Evolutionary conservation across 495 filamentous ascomycete species (phyloP), one percentile per base, ranked within the genome.

Genomic region (Letharia columbiana): DNA sequence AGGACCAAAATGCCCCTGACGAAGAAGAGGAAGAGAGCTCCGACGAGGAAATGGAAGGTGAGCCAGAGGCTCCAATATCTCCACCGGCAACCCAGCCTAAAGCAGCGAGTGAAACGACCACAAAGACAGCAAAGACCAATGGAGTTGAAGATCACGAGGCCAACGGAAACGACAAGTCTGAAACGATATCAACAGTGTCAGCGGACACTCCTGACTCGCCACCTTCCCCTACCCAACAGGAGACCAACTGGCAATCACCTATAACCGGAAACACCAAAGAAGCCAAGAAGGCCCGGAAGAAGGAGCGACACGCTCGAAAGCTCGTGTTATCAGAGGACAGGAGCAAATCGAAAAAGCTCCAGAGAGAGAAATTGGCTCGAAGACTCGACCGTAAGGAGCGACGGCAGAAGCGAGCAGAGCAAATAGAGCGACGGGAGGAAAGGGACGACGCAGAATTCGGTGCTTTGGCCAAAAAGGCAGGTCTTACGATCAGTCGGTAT

Each of bases 401-500:
- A 71, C 73, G 73, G 65, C 73, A 77, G 65, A 74, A 75, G 70
- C 82, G 81, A 68, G 78, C 75, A 45, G 78, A 76, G 13, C 78
- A 81, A 73, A 71, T 72, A 23, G 74, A 74, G 54, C 59, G 71
- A 70, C 75, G 73, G 71, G 80, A 81, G 72, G 72, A 77, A 64
- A 79, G 77, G 68, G 80, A 82, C n/a, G 76, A 81, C 23, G 76
- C 78, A 40, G 81, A 85, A 37, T 79, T 83, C 60, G 80, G 80
- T 68, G 80, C 78, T 65, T 65, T 83, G 65, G 87, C 87, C 35
- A 83, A 79, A 56, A 79, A 83, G 73, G 83, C 85, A 23, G 87
- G 87, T 61, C 78, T 89, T 59, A 83, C 83, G 23, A 79, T 89
- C n/a, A 81, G 80, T 73, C 83, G 87, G 70, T 90, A 89, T 76